Evolutionary conservation across 129 eudicot species (phyloP), one percentile per base, ranked within the genome.

Genomic region (Sambucus nigra): DNA sequence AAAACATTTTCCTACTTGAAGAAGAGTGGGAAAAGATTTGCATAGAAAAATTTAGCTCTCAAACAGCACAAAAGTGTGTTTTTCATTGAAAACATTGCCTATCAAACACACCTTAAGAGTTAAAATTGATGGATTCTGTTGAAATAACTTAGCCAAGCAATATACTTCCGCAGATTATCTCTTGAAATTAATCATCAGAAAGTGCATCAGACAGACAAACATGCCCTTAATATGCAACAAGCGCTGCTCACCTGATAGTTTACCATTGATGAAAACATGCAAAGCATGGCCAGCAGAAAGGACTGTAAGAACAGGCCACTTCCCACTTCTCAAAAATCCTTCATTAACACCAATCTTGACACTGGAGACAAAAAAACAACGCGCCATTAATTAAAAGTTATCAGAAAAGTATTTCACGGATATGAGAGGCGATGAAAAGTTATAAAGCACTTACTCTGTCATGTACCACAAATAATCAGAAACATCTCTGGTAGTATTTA

Each of bases 381-480:
- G 22, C 5, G 10, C 33, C 15, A 40, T 39, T 15, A 17, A 0
- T 39, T 8, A 32, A 35, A 32, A 46, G 25, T 64, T 48, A n/a
- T 19, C 47, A 15, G 25, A 19, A 22, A 49, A 39, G 42, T 9
- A 0, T 10, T 57, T 7, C 26, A 55, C 32, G 33, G 42, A 15
- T n/a, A 61, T 22, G 12, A 51, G 27, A 51, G 1, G 38, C 25
- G 39, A 26, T 25, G 60, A 12, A 48, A 14, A 19, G 49, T 16
- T 3, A 44, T 4, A 22, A 57, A 29, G 18, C 52, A 86, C 99
- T 82, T 69, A 92, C 99, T 92, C 96, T 41, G 96, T 92, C 71
- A 75, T 71, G 77, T 92, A 92, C 99, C 99, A 92, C 71, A 92
- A 52, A 66, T 92, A 92, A 61, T 92, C 99, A 26, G 94, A 65